These are phyloP conservation scores for Miamiensis avidus DNA, from an alignment of 169 alveolate species.

Conservation along the genomic window DNA sequence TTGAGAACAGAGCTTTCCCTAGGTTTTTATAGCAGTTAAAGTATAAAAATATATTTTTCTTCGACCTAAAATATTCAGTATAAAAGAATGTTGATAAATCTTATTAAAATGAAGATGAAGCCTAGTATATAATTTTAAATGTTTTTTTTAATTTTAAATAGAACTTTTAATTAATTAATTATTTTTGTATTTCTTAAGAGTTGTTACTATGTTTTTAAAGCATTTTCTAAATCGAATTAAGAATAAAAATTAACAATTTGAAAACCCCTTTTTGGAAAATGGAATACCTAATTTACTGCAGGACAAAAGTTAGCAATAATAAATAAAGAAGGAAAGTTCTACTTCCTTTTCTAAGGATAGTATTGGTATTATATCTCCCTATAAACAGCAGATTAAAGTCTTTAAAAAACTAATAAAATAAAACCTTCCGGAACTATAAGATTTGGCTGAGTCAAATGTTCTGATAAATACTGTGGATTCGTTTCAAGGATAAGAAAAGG, in stretches of 20 bases:
- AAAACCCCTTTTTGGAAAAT: no score
- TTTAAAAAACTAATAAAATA: slow-evolving; percentile 43
- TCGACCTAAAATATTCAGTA: slow-evolving; percentile 57
- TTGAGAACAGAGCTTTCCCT: slow-evolving; percentile 22
- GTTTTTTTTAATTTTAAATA: no score
- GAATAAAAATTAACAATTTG: no score
- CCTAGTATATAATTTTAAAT: slow-evolving; percentile 39
- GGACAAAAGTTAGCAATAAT: background rate
- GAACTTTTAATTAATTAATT: no score
- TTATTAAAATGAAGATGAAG: slow-evolving; percentile 61
- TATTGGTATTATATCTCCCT: slow-evolving; percentile 70
- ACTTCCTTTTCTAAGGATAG: background rate
- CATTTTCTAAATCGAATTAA: no score
- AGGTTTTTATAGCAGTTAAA: slow-evolving; percentile 13
- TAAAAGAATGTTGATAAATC: slow-evolving; percentile 54
- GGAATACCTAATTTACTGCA: background rate
- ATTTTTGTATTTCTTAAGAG: no score
- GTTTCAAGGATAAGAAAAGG: slow-evolving; percentile 78
- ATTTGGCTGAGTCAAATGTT: slow-evolving; percentile 22
- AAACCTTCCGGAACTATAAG: slow-evolving; percentile 5
- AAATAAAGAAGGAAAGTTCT: background rate
- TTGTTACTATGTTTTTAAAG: no score
- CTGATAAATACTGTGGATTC: slow-evolving; percentile 79
- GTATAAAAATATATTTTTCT: slow-evolving; percentile 47
- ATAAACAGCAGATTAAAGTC: slow-evolving; percentile 58